Percentiles rank a stretch among this genome's conserved stretches.
These are phyloP conservation scores for Geosmithia putterillii DNA, from an alignment of 2,329 filamentous ascomycete genomes.

Conservation along the genomic window DNA sequence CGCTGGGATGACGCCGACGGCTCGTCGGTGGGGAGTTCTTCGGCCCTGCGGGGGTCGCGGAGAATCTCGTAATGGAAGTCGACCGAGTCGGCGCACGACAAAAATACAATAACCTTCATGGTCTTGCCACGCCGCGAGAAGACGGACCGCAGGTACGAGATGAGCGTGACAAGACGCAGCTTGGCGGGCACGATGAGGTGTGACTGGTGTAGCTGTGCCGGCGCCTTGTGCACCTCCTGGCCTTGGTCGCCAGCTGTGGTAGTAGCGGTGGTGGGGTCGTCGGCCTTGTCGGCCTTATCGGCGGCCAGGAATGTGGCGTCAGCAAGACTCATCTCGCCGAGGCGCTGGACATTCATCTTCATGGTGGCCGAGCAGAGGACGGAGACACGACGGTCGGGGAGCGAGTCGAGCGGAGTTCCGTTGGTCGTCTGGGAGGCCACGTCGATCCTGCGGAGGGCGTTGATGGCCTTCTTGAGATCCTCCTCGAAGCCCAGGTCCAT, in stretches of 20 bases:
- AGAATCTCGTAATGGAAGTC: slow-evolving; percentile 92
- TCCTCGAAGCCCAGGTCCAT: slow-evolving; percentile 98
- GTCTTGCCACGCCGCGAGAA: slow-evolving; percentile 83
- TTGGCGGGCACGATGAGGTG: slow-evolving; percentile 84
- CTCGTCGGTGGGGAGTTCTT: slow-evolving; percentile 7
- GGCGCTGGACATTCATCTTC: slow-evolving; percentile 91
- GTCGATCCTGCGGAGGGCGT: slow-evolving; percentile 56
- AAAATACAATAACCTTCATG: slow-evolving; percentile 95
- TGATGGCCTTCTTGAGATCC: slow-evolving; percentile 78
- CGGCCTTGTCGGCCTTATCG: slow-evolving; percentile 36
- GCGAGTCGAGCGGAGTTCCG: slow-evolving; percentile 42
- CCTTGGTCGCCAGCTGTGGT: background rate
- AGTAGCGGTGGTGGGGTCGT: slow-evolving; percentile 24
- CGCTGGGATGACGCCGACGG: slow-evolving; percentile 15
- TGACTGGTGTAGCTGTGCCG: slow-evolving; percentile 86
- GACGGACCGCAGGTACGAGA: slow-evolving; percentile 71
- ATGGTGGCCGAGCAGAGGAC: slow-evolving; percentile 93
- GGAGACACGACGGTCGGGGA: slow-evolving; percentile 69
- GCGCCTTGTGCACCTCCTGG: slow-evolving; percentile 54
- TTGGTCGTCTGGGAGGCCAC: slow-evolving; percentile 48
- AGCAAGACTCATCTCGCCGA: slow-evolving; percentile 90
- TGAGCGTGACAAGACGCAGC: slow-evolving; percentile 76
- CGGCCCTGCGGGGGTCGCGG: slow-evolving; percentile 24
- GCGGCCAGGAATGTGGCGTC: slow-evolving; percentile 81
- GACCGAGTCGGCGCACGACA: slow-evolving; percentile 92